Evolutionary conservation across 257 asterid genomes (phyloP).

Genomic region (Plectranthus barbatus): DNA sequence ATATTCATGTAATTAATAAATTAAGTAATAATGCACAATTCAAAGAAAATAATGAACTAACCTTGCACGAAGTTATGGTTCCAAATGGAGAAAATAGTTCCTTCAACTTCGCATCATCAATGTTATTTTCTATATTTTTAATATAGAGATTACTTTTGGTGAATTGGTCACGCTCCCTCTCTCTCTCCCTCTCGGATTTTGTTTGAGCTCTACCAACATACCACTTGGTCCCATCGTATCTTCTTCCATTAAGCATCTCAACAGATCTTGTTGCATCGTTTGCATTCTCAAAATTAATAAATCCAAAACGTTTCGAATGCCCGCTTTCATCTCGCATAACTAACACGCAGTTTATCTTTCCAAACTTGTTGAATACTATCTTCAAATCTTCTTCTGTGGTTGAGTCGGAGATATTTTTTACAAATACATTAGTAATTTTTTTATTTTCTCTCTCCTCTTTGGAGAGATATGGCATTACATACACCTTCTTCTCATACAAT

Average conservation of each 20-base stretch:
- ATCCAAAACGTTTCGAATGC: conserved; percentile 53
- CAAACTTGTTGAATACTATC: conserved; percentile 37
- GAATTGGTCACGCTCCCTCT: conserved; percentile 27
- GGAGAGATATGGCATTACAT: conserved; percentile 43
- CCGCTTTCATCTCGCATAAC: conserved; percentile 54
- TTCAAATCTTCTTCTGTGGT: conserved; percentile 41
- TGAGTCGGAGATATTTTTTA: conserved; percentile 46
- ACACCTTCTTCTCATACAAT: conserved; percentile 31
- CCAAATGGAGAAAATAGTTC: conserved; percentile 58
- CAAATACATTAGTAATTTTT: conserved; percentile 57
- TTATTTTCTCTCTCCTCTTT: conserved; percentile 57
- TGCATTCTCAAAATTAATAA: conserved; percentile 48
- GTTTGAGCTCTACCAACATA: conserved; percentile 53
- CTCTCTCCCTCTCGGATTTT: conserved; percentile 48
- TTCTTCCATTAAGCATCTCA: conserved; percentile 40
- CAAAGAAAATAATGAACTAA: neutral
- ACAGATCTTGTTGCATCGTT: conserved; percentile 54
- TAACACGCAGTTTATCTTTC: conserved; percentile 34
- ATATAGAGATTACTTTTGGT: conserved; percentile 36
- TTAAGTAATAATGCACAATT: too few relatives aligned
- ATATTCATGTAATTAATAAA: too few relatives aligned
- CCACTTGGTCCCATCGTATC: conserved; percentile 38
- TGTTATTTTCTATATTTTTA: conserved; percentile 42
- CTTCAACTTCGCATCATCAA: conserved; percentile 45
- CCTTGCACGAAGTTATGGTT: conserved; percentile 58